Evolutionary conservation across 257 asterid genomes (phyloP), one percentile per base, ranked within the genome.

Genomic region (Plantago elongata): DNA sequence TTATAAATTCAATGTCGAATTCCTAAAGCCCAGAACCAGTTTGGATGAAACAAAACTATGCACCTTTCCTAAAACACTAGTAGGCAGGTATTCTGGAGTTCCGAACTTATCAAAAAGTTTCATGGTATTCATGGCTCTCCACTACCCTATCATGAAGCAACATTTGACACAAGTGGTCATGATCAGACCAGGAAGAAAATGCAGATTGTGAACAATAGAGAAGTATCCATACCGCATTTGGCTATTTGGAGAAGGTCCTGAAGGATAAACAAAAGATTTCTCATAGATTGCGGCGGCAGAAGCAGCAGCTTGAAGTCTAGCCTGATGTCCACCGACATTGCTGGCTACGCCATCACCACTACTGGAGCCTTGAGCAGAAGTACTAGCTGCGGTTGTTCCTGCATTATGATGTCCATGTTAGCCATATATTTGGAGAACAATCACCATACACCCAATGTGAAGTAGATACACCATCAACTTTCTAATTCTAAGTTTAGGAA

Each of bases 231-330:
- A 89, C 99, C 96, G 77, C 56, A 27, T 22, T 43, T 72, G 64
- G 38, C 75, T 48, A 76, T 75, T 84, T 40, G 81, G 79, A 70
- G 94, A 83, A 54, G 99, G 95, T 38, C 79, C 78, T 66, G 94
- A 83, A 46, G 99, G 95, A 78, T 92, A 92, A 59, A 92, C 99
- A 70, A 84, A 89, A 66, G 99, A 92, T 79, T 84, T 92, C 62
- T 75, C 78, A 74, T 88, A 86, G 29, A 89, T 70, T 29, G 91
- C 54, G 51, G 96, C 96, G 61, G 97, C 99, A 9, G 96, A 57
- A 9, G 89, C 90, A 7, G 95, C 96, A 18, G 99, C 99, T 77
- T 76, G 89, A 65, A 86, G 84, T 69, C 96, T 83, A 63, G 88
- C 87, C 69, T 83, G 87, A 74, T 92, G 88, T 54, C 74, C 89